A percentile compares a stretch with the other conserved stretches of the same genome.
phyloP scores from a whole-genome alignment of 2,329 filamentous ascomycete genomes.

The Rachicladosporium sp. region DNA sequence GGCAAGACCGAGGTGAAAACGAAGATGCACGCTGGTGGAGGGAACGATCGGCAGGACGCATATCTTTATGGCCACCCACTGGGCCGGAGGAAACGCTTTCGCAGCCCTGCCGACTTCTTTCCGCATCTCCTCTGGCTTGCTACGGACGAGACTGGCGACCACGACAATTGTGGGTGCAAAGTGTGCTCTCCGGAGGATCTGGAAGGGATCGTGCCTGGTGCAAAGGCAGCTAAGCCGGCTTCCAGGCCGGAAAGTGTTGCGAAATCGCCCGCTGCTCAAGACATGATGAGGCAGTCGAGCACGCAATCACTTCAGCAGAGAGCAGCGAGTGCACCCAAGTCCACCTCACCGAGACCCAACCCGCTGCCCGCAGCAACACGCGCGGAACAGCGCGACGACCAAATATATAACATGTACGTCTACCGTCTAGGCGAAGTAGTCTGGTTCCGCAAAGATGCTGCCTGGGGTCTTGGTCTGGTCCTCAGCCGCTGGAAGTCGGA shows the following conservation, averaged over 20 bases:
- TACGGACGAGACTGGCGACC: conserved; percentile 40
- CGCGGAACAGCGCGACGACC: conserved; percentile 39
- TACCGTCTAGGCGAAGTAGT: conserved; percentile 44
- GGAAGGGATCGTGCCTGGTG: conserved; percentile 27
- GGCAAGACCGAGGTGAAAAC: conserved; percentile 32
- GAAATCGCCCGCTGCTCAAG: conserved; percentile 14
- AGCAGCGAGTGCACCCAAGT: conserved; percentile 4
- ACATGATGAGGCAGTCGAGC: conserved; percentile 10
- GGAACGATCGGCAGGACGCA: conserved; percentile 44
- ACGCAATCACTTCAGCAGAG: conserved; percentile 8
- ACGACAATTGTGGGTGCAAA: conserved; percentile 45
- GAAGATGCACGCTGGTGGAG: conserved; percentile 38
- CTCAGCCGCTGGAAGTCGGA: conserved; percentile 29
- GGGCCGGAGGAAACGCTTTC: conserved; percentile 44
- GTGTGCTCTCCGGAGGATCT: conserved; percentile 43
- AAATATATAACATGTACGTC: conserved; percentile 35
- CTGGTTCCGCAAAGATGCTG: conserved; percentile 41
- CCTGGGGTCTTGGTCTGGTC: conserved; percentile 44
- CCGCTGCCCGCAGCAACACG: conserved; percentile 30
- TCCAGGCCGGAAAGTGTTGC: conserved; percentile 8
- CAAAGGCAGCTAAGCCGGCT: conserved; percentile 11
- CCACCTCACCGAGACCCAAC: conserved; percentile 4
- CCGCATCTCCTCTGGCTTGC: conserved; percentile 46
- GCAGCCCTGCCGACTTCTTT: conserved; percentile 48
- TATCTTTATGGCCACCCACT: conserved; percentile 49